Conservation (phyloP, 208 protist genomes). For the Endotrypanum monterogeii region DNA sequence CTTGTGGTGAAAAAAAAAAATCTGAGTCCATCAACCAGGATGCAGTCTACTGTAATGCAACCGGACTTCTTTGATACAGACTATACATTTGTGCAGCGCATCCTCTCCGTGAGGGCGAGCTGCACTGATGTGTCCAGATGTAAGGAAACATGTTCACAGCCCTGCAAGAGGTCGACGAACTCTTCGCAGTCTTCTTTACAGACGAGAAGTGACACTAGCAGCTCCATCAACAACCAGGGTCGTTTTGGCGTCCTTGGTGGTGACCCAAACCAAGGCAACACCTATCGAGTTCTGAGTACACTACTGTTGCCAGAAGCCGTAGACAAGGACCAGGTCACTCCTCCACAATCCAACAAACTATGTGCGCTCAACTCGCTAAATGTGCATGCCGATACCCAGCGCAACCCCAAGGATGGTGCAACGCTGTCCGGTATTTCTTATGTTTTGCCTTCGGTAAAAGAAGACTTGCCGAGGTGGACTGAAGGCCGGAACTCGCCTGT, state of each 20-base stretch:
- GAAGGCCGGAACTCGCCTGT: slow-evolving; percentile 3
- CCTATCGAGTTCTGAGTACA: slow-evolving; percentile 1
- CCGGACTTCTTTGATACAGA: neutral
- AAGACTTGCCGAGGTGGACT: neutral
- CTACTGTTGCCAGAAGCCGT: neutral
- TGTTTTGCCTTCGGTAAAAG: neutral
- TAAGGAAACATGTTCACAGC: neutral
- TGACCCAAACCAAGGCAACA: neutral
- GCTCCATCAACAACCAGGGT: neutral
- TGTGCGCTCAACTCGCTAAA: neutral
- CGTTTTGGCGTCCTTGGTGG: neutral
- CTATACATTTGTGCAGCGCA: slow-evolving; percentile 1
- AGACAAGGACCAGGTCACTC: neutral
- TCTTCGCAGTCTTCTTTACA: neutral
- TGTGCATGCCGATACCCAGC: neutral
- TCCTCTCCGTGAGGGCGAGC: neutral
- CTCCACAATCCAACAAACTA: neutral
- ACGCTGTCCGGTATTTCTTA: neutral
- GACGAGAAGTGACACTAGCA: neutral
- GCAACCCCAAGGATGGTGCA: neutral
- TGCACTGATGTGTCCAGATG: neutral
- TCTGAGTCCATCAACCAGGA: no score
- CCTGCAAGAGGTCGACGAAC: neutral
- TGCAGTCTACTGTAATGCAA: neutral
- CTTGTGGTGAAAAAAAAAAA: no score